These are phyloP conservation scores for Rhododendron ferrugineum DNA, from an alignment of 148 eudicot species.

Conservation along the genomic window DNA sequence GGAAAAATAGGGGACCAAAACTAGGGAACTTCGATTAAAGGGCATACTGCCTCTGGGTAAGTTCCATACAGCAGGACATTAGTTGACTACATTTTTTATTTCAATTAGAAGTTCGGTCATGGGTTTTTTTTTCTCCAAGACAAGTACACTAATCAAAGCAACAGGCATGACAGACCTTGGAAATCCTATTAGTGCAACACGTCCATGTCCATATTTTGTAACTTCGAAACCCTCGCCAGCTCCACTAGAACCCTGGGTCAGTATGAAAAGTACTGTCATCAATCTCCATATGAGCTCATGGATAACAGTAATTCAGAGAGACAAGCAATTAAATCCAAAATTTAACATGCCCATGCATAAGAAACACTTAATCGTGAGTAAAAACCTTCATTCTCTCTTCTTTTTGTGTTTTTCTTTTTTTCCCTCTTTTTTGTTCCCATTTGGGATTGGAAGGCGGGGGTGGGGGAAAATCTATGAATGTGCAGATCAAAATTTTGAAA, in stretches of 20 bases:
- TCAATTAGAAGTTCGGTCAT: not conserved
- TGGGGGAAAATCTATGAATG: not conserved
- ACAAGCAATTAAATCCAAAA: not conserved
- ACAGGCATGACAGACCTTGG: conserved; percentile 59
- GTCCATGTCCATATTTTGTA: conserved; percentile 98
- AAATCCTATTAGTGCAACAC: conserved; percentile 96
- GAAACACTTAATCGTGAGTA: not conserved
- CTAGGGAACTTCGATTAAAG: not conserved
- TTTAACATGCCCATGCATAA: not conserved
- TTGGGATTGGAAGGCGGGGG: not conserved
- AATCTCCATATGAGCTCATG: not conserved
- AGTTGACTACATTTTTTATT: not conserved
- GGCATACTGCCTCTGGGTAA: not conserved
- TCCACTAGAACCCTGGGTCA: conserved; percentile 88
- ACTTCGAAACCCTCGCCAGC: conserved; percentile 99
- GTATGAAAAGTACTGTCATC: not conserved
- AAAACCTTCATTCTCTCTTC: not conserved
- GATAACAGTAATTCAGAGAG: not conserved
- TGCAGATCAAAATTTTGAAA: conserved; percentile 3
- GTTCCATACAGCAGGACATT: not conserved
- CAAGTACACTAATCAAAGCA: not conserved
- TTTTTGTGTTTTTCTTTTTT: not conserved
- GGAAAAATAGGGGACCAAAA: not conserved
- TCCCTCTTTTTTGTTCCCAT: not conserved
- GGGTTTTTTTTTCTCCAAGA: not conserved